Evolutionary conservation across 106 monocot species (phyloP), one percentile per base, ranked within the genome.

Genomic region (Posidonia australis): DNA sequence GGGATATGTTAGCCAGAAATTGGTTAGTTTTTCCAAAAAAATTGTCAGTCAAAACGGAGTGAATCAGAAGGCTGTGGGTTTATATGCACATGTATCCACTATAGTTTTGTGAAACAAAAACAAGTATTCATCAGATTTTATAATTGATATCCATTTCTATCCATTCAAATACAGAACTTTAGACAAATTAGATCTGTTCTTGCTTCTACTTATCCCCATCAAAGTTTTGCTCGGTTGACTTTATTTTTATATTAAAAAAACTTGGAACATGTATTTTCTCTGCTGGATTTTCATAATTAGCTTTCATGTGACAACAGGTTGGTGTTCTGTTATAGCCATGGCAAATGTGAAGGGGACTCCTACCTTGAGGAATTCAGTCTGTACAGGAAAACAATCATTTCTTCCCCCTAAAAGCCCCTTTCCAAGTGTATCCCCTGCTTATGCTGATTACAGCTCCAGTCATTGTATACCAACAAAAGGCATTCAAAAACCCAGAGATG

Each of bases 361-460:
- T 27, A 77, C 69, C 49, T 67, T 66, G 3, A 74, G 77, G 63
- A 82, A 60, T 77, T 57, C 74, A 58, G 47, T 68, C 19, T 54
- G 22, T 30, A 5, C 67, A 5, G 84, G 75, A 42, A 90, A 79
- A 51, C 90, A 83, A 32, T 66, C 81, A 18, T 77, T 78, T 47
- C 83, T 90, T 44, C 90, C 90, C 52, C 80, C 76, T 3, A 76
- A 76, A 73, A 74, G 78, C 49, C 87, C 87, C 9, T 87, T 83
- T 52, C 84, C 86, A 1, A 76, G 62, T 19, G 28, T 73, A 19
- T 22, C 86, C 27, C 71, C 74, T 51, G 59, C 77, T 30, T 81
- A 80, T 69, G 51, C 51, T 3, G 89, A 90, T 19, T 68, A 76
- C 53, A 69, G 72, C 22, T 67, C 65, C 9, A 54, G 36, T 53